Percentiles rank a stretch among this genome's conserved stretches.
phyloP scores from a whole-genome alignment of 2,329 filamentous ascomycete genomes.

The Plectosphaerella sp. region DNA sequence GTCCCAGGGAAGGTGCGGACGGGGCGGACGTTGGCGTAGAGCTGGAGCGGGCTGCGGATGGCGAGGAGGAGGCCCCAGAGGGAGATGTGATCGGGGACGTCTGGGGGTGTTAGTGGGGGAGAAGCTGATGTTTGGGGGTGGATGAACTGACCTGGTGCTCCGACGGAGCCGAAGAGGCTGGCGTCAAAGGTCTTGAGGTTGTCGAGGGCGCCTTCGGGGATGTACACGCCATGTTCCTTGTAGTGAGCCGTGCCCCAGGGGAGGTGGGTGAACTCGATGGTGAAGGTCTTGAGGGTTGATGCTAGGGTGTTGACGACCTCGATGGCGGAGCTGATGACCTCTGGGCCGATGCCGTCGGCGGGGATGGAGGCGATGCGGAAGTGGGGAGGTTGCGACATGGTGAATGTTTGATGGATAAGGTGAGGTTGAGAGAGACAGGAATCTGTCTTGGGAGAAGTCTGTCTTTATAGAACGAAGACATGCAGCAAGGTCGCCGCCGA shows the following conservation, averaged over 20 bases:
- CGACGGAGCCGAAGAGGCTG: slow-evolving; percentile 25
- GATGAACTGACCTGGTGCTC: slow-evolving; percentile 25
- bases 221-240: slow-evolving; percentile 1
- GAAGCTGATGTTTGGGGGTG: neutral
- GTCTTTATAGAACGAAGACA: too few relatives aligned
- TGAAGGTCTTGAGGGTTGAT: slow-evolving; percentile 1
- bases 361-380: slow-evolving; percentile 57
- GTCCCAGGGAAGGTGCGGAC: slow-evolving; percentile 58
- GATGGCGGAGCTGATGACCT: slow-evolving; percentile 24
- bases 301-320: slow-evolving; percentile 1
- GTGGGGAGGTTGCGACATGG: slow-evolving; percentile 4
- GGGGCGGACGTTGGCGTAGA: slow-evolving; percentile 63
- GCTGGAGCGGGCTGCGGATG: slow-evolving; percentile 60
- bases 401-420: neutral
- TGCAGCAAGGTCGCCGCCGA: too few relatives aligned
- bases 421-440: neutral
- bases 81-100: slow-evolving; percentile 62
- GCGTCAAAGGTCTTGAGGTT: slow-evolving; percentile 18
- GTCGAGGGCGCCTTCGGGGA: slow-evolving; percentile 11
- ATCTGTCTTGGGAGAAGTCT: too few relatives aligned
- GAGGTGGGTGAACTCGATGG: slow-evolving; percentile 1
- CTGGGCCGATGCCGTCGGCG: slow-evolving; percentile 65
- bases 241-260: slow-evolving; percentile 1
- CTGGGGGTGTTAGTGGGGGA: slow-evolving; percentile 16
- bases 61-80: slow-evolving; percentile 61